Evolutionary conservation across 345 rosid species (phyloP).

Genomic region (Kandelia obovata): DNA sequence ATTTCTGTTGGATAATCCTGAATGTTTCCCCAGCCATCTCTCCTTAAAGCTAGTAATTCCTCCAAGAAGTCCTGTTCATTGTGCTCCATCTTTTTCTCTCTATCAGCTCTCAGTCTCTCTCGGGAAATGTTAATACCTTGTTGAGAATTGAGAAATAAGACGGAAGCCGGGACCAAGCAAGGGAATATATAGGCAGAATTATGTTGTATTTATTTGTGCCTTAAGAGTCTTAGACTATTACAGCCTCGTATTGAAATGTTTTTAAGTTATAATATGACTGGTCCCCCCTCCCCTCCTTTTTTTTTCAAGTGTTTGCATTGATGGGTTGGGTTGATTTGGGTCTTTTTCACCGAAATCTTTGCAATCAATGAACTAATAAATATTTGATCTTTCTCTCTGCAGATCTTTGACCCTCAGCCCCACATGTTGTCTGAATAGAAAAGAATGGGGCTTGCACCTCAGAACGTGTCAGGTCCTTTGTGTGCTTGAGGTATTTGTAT

Average conservation of each 20-base stretch:
- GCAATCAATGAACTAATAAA: slow-evolving; percentile 20
- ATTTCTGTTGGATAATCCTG: slow-evolving; percentile 27
- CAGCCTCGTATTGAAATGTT: slow-evolving; percentile 13
- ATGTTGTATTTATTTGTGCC: slow-evolving; percentile 14
- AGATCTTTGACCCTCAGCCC: slow-evolving; percentile 38
- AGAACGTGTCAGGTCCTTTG: slow-evolving; percentile 21
- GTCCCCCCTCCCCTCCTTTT: too few species aligned
- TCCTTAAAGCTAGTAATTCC: slow-evolving; percentile 35
- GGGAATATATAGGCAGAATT: slow-evolving; percentile 26
- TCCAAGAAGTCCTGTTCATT: slow-evolving; percentile 37
- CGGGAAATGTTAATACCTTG: slow-evolving; percentile 26
- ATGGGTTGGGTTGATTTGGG: slow-evolving; percentile 19
- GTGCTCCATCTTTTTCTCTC: slow-evolving; percentile 28
- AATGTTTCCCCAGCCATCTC: slow-evolving; percentile 31
- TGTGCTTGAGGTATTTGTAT: not conserved
- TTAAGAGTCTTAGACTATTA: slow-evolving; percentile 6
- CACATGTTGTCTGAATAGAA: slow-evolving; percentile 23
- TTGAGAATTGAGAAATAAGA: not conserved
- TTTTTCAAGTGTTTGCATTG: not conserved
- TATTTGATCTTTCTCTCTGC: slow-evolving; percentile 13
- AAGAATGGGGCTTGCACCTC: slow-evolving; percentile 22
- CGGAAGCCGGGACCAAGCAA: slow-evolving; percentile 25
- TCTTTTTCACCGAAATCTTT: slow-evolving; percentile 52
- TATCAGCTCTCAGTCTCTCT: not conserved
- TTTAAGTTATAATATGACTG: slow-evolving; percentile 5